Base-by-base conservation (phyloP, 1,284 basidiomycete species). In the Golubevia sp. region DNA sequence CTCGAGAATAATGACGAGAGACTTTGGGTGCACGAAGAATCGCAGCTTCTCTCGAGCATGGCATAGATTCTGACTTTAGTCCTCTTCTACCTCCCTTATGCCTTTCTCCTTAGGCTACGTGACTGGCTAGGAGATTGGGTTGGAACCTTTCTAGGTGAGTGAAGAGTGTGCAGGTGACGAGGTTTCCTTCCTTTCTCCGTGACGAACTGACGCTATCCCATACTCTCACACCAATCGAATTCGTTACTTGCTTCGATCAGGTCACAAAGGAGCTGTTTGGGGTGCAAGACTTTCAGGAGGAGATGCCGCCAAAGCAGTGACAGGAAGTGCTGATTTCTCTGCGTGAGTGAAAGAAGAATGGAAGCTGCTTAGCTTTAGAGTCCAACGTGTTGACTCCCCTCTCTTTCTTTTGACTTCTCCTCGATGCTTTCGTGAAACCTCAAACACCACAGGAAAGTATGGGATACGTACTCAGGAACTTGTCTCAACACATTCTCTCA, bases 231-330 rank as follows among this genome's bases (percentile, higher is more conserved):
- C 23, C 44, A 18, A 30, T 30, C 15, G 30, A 5, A 21, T 27
- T 52, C 56, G 24, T 20, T 55, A 25, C n/a, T 62, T 44, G 2
- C 27, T 23, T 34, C 25, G 25, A n/a, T n/a, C 72, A 85, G 87
- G 95, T 2, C 96, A 99, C 86, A 99, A 99, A 85, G 96, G 96
- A 66, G 97, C 97, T 4, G 97, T 99, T 3, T 99, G 97, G 96
- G 91, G 91, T 64, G 92, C 92, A 58, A 97, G 97, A 85, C 89
- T 99, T 63, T 94, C 92, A n/a, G 91, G 50, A 89, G 76, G 74
- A 0, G 84, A 85, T 26, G 84, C 80, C 0, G 67, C 92, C 21
- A 88, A 90, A 74, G 97, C 96, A 8, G 94, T 91, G 8, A 93
- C 95, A 0, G 97, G 92, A 34, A 94, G 92, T 83, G 96, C 96